Evolutionary conservation across 2,329 filamentous ascomycete genomes (phyloP).

Genomic region (Ceratocystis colombiana): DNA sequence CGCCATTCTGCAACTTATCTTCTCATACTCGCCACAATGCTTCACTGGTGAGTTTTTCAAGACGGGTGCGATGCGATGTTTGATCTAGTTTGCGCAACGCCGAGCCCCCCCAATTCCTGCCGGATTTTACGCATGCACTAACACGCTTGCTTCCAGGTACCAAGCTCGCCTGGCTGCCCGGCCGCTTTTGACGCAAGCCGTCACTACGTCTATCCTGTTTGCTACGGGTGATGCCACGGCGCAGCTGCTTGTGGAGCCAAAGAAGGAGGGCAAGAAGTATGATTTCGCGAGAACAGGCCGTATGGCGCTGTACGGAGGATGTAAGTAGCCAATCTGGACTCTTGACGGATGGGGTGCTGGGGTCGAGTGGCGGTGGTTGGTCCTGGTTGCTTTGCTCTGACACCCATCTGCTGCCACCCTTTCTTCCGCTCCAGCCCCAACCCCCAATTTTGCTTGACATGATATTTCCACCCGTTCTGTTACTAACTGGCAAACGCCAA

Average conservation of each 20-base stretch:
- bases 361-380: not conserved
- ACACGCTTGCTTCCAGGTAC: constrained; percentile 51
- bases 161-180: constrained; percentile 68
- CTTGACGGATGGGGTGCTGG: not conserved
- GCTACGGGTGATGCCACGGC: constrained; percentile 83
- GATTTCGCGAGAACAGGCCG: constrained; percentile 60
- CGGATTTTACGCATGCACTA: too few relatives aligned
- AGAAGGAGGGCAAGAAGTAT: constrained; percentile 57
- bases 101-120: too few relatives aligned
- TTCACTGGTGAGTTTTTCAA: constrained; percentile 16
- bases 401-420: too few relatives aligned
- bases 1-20: not conserved
- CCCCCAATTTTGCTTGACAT: not conserved
- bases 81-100: too few relatives aligned
- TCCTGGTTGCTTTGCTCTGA: too few relatives aligned
- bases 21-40: not conserved
- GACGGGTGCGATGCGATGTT: not conserved
- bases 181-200: constrained; percentile 79
- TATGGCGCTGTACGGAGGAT: constrained; percentile 71
- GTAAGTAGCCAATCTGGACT: constrained; percentile 38
- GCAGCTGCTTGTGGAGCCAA: constrained; percentile 81
- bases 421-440: constrained; percentile 12
- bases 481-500: not conserved
- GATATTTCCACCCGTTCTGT: constrained; percentile 12
- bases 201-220: constrained; percentile 87